Evolutionary conservation across 1,284 basidiomycete genomes (phyloP).

Genomic region (Ganoderma resinaceum): DNA sequence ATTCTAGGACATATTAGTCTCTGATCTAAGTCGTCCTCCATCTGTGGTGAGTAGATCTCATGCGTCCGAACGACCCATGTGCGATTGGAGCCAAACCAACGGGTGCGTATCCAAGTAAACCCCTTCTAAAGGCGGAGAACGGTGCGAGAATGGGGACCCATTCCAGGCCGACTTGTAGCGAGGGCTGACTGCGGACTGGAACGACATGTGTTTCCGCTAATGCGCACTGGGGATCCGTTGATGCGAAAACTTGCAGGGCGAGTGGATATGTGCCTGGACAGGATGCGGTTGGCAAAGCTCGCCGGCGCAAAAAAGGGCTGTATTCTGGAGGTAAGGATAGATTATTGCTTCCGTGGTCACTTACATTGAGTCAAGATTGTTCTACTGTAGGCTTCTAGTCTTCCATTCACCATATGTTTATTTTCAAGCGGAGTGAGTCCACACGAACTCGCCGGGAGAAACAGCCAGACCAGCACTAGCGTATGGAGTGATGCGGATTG

Average conservation of each 20-base stretch:
- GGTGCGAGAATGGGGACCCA: background rate
- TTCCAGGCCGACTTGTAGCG: background rate
- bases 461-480: background rate
- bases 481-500: background rate
- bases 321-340: background rate
- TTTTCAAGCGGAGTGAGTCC: background rate
- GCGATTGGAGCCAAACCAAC: background rate
- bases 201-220: background rate
- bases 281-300: background rate
- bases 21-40: conserved; percentile 38
- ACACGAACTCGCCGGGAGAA: background rate
- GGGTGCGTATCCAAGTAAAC: conserved; percentile 35
- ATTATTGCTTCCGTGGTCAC: background rate
- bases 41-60: conserved; percentile 33
- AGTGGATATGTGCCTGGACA: background rate
- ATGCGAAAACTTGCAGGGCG: background rate
- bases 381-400: background rate
- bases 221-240: background rate
- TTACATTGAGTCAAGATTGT: conserved; percentile 16
- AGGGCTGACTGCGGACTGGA: background rate
- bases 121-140: background rate
- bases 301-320: background rate
- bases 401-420: background rate
- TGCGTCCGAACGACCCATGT: conserved; percentile 26
- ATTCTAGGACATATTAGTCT: conserved; percentile 32